Base-by-base conservation (phyloP, 2,329 filamentous ascomycete species). In the Fusarium anguioides region DNA sequence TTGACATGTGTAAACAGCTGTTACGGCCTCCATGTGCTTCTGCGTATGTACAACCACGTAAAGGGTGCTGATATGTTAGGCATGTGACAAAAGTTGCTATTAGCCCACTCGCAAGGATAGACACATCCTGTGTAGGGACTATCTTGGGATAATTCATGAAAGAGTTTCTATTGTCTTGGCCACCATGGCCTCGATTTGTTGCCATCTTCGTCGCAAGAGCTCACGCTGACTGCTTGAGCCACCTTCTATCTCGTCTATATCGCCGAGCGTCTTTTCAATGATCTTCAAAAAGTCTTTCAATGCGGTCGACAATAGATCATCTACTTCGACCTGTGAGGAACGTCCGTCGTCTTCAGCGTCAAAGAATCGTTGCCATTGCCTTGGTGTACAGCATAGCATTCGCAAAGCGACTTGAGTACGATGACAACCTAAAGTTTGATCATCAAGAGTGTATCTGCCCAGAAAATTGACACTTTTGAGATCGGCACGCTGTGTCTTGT, bases 391-490 rank as follows among this genome's bases (percentile, higher is more conserved):
- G 24, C 66, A 74, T 59, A 81, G 60, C 55, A 76, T 68, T 44
- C 85, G 74, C 54, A 87, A 64, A 5, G 83, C 86, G 11, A 86
- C 83, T 71, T 87, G 83, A 1, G 85, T 87, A 14, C 85, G 76
- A 64, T 87, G 81, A 58, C 85, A 87, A 5, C 67, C 70, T 12
- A 82, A 78, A 2, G 75, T 80, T 18, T 69, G 60, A n/a, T 69
- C 59, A 42, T 72, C 81, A 73, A 27, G 74, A 61, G 68, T 86
- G 82, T n/a, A 88, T 70, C 44, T 82, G 70, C 84, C 86, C 27
- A 84, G 72, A 60, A 86, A 86, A 2, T 81, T 81, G 2, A 67
- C 72, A 8, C 81, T 81, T 37, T 83, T 75, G 10, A 88, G 76
- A 21, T 75, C 71, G 17, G 75, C 74, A 45, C 74, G 80, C 60